Conservation (phyloP, 768 basidiomycete genomes). For the Suillus tomentosus region DNA sequence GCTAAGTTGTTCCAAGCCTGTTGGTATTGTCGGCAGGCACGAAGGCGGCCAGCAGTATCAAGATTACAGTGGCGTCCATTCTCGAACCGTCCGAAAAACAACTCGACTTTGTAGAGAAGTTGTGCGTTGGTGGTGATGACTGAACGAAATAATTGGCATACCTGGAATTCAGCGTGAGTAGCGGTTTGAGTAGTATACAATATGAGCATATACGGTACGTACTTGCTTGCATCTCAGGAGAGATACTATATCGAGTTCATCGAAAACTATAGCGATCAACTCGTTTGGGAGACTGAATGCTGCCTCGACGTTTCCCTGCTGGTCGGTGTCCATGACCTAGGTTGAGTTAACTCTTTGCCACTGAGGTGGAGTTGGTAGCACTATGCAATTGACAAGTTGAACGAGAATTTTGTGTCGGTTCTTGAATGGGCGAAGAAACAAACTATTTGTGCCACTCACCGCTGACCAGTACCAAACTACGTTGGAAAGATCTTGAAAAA, state of each 20-base stretch:
- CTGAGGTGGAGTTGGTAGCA: not conserved
- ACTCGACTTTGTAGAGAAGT: conserved; percentile 33
- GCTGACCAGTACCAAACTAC: not conserved
- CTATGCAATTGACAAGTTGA: not conserved
- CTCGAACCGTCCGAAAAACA: conserved; percentile 33
- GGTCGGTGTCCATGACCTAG: not conserved
- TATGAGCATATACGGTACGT: conserved; percentile 8
- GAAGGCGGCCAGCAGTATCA: conserved; percentile 25
- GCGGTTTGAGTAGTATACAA: not conserved
- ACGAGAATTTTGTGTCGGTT: not conserved
- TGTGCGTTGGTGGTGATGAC: conserved; percentile 28
- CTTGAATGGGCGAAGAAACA: not conserved
- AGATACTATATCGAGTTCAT: conserved; percentile 31
- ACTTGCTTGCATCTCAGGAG: conserved; percentile 32
- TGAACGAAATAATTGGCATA: conserved; percentile 32
- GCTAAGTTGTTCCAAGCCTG: conserved; percentile 31
- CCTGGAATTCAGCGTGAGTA: conserved; percentile 16
- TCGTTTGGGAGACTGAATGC: conserved; percentile 32
- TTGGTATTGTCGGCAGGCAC: conserved; percentile 29
- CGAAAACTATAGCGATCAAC: conserved; percentile 26
- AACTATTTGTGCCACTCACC: not conserved
- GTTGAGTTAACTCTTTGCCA: not conserved
- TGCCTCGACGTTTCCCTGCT: conserved; percentile 14
- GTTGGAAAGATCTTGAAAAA: not conserved
- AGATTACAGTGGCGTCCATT: conserved; percentile 21